phyloP scores from a whole-genome alignment of 1,284 basidiomycete genomes.

The Papiliotrema terrestris region DNA sequence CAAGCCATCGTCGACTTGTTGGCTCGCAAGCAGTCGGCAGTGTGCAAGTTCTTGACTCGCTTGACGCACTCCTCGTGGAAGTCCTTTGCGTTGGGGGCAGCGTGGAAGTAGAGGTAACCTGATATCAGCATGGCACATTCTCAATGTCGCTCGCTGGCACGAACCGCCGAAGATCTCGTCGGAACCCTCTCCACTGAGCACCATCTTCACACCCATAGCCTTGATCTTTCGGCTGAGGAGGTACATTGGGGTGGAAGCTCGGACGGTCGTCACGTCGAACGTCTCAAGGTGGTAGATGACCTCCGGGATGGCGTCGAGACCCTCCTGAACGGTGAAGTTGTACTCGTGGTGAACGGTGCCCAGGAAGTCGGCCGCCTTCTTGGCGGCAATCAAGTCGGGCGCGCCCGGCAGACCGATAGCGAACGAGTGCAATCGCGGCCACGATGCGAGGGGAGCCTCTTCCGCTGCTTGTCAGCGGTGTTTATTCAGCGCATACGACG shows the following conservation, averaged over 20 bases:
- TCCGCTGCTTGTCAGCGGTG: slow-evolving; percentile 16
- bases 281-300: slow-evolving; percentile 99
- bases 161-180: slow-evolving; percentile 95
- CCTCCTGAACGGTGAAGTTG: slow-evolving; percentile 97
- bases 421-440: slow-evolving; percentile 98
- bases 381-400: slow-evolving; percentile 90
- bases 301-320: slow-evolving; percentile 93
- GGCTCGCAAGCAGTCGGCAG: slow-evolving; percentile 93
- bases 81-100: slow-evolving; percentile 80
- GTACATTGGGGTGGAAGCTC: slow-evolving; percentile 82
- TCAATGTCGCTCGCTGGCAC: slow-evolving; percentile 12
- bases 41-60: slow-evolving; percentile 97
- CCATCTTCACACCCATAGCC: slow-evolving; percentile 99
- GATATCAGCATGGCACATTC: slow-evolving; percentile 1
- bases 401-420: slow-evolving; percentile 94
- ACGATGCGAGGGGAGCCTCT: slow-evolving; percentile 69
- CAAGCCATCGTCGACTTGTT: slow-evolving; percentile 99
- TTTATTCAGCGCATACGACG: background rate
- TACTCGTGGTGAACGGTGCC: slow-evolving; percentile 98
- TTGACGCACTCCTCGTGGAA: slow-evolving; percentile 96
- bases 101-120: slow-evolving; percentile 99
- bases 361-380: slow-evolving; percentile 88
- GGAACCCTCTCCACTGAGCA: slow-evolving; percentile 93
- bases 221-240: slow-evolving; percentile 97
- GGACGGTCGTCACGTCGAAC: slow-evolving; percentile 97